Evolutionary conservation across 2,329 filamentous ascomycete genomes (phyloP).

Genomic region (Fusarium torreyae): DNA sequence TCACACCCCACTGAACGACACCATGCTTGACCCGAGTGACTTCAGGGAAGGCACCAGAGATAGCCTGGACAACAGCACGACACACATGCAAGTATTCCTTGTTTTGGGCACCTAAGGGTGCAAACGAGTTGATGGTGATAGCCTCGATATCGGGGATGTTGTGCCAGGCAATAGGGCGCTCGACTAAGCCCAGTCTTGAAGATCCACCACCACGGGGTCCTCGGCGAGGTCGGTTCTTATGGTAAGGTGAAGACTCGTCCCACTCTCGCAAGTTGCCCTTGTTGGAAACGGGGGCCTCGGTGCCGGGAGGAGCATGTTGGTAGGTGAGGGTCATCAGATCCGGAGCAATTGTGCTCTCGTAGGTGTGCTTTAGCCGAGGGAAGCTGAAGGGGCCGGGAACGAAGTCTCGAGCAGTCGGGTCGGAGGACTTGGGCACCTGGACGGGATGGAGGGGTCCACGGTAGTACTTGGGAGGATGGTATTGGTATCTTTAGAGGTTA

Average conservation of each 20-base stretch:
- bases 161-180: slow-evolving; percentile 81
- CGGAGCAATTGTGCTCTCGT: slow-evolving; percentile 85
- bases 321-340: slow-evolving; percentile 94
- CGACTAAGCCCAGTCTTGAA: slow-evolving; percentile 78
- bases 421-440: slow-evolving; percentile 87
- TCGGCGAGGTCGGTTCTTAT: slow-evolving; percentile 89
- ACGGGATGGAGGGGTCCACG: slow-evolving; percentile 94
- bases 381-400: slow-evolving; percentile 91
- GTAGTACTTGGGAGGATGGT: slow-evolving; percentile 93
- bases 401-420: slow-evolving; percentile 90
- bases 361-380: slow-evolving; percentile 91
- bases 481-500: slow-evolving; percentile 82
- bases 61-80: slow-evolving; percentile 86
- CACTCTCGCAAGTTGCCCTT: slow-evolving; percentile 83
- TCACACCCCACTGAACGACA: slow-evolving; percentile 82
- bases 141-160: slow-evolving; percentile 88
- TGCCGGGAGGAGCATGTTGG: slow-evolving; percentile 86
- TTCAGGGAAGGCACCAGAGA: slow-evolving; percentile 81
- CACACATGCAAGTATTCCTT: slow-evolving; percentile 85
- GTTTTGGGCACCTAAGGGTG: slow-evolving; percentile 79
- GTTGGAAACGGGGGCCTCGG: slow-evolving; percentile 62
- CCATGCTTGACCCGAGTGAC: slow-evolving; percentile 79
- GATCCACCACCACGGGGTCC: slow-evolving; percentile 81
- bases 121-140: slow-evolving; percentile 83
- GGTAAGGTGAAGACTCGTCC: slow-evolving; percentile 94